phyloP scores from a whole-genome alignment of 805 yeast genomes.

The Kodamaea kaohsiungensis region DNA sequence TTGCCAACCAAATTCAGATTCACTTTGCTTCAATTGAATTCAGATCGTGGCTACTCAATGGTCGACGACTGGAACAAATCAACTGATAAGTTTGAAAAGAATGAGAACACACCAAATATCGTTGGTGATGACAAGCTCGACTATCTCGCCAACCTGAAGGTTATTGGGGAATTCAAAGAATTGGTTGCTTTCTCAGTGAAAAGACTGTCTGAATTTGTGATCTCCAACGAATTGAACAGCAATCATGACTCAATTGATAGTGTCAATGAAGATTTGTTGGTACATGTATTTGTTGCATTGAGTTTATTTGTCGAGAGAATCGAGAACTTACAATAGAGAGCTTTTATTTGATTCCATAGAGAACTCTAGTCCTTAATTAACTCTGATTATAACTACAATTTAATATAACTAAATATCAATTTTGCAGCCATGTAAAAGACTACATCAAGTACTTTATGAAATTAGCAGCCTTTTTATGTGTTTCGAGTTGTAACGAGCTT shows the following conservation, averaged over 20 bases:
- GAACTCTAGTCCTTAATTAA: too few relatives aligned
- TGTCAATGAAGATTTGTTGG: neutral
- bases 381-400: too few relatives aligned
- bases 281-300: conserved; percentile 1
- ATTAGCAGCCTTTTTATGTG: too few relatives aligned
- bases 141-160: neutral
- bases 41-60: conserved; percentile 4
- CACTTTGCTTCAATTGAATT: neutral
- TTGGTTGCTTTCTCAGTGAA: neutral
- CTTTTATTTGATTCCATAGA: neutral
- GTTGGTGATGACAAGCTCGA: neutral
- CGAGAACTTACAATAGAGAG: neutral
- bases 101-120: neutral
- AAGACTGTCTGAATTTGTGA: neutral
- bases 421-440: neutral
- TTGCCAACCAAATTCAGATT: conserved; percentile 1
- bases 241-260: neutral
- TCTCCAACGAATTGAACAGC: neutral
- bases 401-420: neutral
- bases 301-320: neutral
- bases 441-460: neutral
- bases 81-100: conserved; percentile 3
- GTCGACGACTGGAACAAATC: conserved; percentile 11
- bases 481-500: too few relatives aligned
- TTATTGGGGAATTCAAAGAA: conserved; percentile 5